Evolutionary conservation across 306 rosid genomes (phyloP).

Genomic region (Lupinus albus): DNA sequence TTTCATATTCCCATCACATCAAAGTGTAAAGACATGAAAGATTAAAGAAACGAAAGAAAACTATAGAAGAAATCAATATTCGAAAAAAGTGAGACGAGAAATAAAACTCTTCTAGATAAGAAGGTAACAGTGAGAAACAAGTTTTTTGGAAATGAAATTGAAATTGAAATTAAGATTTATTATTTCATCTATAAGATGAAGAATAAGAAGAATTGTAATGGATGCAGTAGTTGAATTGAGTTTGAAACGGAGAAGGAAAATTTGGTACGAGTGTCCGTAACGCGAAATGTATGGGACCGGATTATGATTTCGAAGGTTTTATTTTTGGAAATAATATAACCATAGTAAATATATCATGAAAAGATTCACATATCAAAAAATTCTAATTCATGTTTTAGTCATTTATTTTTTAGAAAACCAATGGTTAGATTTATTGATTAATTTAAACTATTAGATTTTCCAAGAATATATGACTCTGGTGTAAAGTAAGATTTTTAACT

Average conservation of each 20-base stretch:
- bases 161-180: background rate
- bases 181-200: background rate
- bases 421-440: no score
- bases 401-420: no score
- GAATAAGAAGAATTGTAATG: background rate
- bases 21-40: background rate
- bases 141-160: background rate
- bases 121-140: background rate
- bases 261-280: background rate
- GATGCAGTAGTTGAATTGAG: background rate
- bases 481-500: no score
- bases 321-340: background rate
- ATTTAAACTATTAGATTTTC: no score
- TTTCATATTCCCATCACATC: no score
- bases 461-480: no score
- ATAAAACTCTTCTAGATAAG: constrained; percentile 17
- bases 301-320: background rate
- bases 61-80: background rate
- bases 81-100: background rate
- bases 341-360: no score
- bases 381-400: no score
- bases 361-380: no score
- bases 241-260: constrained; percentile 1
- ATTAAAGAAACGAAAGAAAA: constrained; percentile 15
- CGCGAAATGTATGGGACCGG: constrained; percentile 1